phyloP scores from a whole-genome alignment of 2,329 filamentous ascomycete genomes.

The Trichoderma sp. region DNA sequence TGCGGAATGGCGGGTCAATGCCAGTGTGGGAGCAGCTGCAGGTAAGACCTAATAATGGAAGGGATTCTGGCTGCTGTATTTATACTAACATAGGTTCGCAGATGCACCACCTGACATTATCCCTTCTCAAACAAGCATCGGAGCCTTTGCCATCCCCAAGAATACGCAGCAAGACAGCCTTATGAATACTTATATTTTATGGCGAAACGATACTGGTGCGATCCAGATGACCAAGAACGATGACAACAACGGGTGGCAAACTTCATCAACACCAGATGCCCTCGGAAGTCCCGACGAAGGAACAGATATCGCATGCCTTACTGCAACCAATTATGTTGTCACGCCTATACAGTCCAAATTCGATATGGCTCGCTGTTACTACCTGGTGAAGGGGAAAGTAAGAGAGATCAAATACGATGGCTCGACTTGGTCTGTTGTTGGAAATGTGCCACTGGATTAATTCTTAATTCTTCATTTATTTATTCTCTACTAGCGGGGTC shows the following conservation, averaged over 20 bases:
- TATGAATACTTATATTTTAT: not conserved
- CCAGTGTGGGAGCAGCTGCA: not conserved
- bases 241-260: not conserved
- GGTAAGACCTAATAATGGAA: not conserved
- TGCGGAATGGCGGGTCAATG: not conserved
- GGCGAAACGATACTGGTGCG: not conserved
- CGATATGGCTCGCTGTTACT: not conserved
- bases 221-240: not conserved
- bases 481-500: not conserved
- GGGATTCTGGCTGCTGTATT: not conserved
- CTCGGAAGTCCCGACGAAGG: not conserved
- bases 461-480: not conserved
- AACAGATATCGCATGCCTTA: not conserved
- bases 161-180: not conserved
- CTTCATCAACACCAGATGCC: not conserved
- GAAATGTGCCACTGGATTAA: not conserved
- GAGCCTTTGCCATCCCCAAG: not conserved
- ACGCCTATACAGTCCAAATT: not conserved
- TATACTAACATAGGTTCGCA: not conserved
- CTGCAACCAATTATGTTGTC: not conserved
- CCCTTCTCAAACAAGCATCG: not conserved
- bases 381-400: not conserved
- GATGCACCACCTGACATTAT: not conserved
- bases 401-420: not conserved
- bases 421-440: not conserved